Evolutionary conservation across 441 rosid species (phyloP).

Genomic region (Pelargonium exstipulatum): DNA sequence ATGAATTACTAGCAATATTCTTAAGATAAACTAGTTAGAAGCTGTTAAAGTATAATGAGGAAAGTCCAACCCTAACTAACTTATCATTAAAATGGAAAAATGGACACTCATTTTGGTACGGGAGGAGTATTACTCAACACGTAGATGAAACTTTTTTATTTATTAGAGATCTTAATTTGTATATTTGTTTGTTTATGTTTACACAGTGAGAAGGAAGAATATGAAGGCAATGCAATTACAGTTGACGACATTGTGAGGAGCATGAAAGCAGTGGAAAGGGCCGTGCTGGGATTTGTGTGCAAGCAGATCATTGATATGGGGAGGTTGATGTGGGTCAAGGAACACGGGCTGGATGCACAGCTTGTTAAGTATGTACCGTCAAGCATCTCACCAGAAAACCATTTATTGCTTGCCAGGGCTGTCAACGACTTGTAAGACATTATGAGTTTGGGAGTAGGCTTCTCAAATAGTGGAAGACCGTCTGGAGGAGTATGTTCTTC

Average conservation of each 20-base stretch:
- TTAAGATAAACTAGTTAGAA: too few species aligned
- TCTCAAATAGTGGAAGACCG: neutral
- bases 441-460: too few species aligned
- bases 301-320: slow-evolving; percentile 76
- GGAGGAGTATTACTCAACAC: neutral
- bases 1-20: too few species aligned
- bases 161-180: neutral
- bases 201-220: slow-evolving; percentile 37
- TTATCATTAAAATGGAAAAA: too few species aligned
- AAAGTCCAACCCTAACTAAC: too few species aligned
- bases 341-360: slow-evolving; percentile 42
- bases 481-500: neutral
- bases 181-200: neutral
- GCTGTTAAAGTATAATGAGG: too few species aligned
- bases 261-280: slow-evolving; percentile 63
- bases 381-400: slow-evolving; percentile 71
- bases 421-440: neutral
- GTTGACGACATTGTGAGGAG: slow-evolving; percentile 55
- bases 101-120: too few species aligned
- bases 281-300: slow-evolving; percentile 72
- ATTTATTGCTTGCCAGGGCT: slow-evolving; percentile 50
- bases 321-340: slow-evolving; percentile 63
- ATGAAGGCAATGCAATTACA: slow-evolving; percentile 24
- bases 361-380: slow-evolving; percentile 65
- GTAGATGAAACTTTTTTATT: neutral